Evolutionary conservation across 2,329 filamentous ascomycete species (phyloP).

Genomic region (Leptographium galeiforme): DNA sequence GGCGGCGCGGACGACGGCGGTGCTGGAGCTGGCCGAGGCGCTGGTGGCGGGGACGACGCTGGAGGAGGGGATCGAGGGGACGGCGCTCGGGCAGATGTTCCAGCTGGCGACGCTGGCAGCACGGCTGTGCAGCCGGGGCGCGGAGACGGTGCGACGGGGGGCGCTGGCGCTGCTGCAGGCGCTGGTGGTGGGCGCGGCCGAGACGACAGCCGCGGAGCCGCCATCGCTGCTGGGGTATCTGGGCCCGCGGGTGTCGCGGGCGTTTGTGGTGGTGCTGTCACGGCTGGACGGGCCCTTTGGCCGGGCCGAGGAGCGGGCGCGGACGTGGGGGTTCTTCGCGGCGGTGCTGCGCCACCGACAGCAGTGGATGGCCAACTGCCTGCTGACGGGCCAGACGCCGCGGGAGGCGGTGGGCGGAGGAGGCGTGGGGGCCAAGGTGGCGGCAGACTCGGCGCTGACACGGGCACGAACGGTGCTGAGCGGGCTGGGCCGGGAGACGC

Average conservation of each 20-base stretch:
- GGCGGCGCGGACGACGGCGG: constrained; percentile 47
- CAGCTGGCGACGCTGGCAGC: constrained; percentile 66
- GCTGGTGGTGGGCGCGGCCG: constrained; percentile 57
- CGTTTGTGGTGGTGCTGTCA: constrained; percentile 68
- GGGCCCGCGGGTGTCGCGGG: constrained; percentile 67
- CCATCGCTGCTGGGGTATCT: constrained; percentile 90
- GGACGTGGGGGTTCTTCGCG: constrained; percentile 76
- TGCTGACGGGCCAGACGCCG: constrained; percentile 79
- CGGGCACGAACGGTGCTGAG: constrained; percentile 60
- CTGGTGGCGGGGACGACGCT: constrained; percentile 50
- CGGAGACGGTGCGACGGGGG: constrained; percentile 44
- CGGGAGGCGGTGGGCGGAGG: constrained; percentile 53
- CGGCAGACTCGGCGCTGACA: constrained; percentile 53
- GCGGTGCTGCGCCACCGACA: constrained; percentile 79
- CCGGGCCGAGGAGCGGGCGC: constrained; percentile 48
- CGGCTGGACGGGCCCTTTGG: constrained; percentile 64
- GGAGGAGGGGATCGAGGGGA: constrained; percentile 40
- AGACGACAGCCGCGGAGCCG: constrained; percentile 55
- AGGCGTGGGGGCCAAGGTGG: constrained; percentile 24
- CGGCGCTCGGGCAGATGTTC: constrained; percentile 67
- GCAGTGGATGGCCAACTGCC: constrained; percentile 89
- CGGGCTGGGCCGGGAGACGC: constrained; percentile 19
- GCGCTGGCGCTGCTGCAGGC: constrained; percentile 59
- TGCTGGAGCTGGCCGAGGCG: constrained; percentile 52
- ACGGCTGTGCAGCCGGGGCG: constrained; percentile 56